Evolutionary conservation across 2,329 filamentous ascomycete species (phyloP), one percentile per base, ranked within the genome.

Genomic region (Pezicula rhizophila): DNA sequence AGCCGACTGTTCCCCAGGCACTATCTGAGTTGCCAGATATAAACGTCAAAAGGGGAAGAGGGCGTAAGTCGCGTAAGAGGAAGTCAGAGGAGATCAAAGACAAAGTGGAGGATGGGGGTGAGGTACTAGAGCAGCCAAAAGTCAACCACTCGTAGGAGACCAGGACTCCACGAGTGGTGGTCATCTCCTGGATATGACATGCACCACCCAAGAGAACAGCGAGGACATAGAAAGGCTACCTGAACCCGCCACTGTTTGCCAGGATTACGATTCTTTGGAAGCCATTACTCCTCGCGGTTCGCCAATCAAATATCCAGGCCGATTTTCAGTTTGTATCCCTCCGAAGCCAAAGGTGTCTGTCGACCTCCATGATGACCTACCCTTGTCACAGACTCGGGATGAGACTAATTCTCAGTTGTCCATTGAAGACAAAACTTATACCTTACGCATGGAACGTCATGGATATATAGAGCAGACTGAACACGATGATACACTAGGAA

Each of bases 141-240:
- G 57, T 45, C 39, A 50, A 48, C 58, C 65, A 66, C 62, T 64
- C 61, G 59, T 64, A 65, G 52, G 53, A 54, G 50, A 54, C 60
- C 64, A 66, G 63, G 65, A 52, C 47, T 59, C 55, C 62, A 51
- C 61, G 63, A 60, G 64, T 66, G 65, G 60, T 63, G 48, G 52
- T 55, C 45, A 42, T 39, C 38, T 54, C 63, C 63, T 66, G 63
- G 61, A 57, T 53, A 48, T 12, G 40, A 31, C 8, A 43, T 46
- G 41, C 28, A 47, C 25, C 28, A 47, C 25, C 42, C 50, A 18
- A 39, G 42, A 47, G 42, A 34, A 45, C 38, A 39, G 45, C 28
- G 18, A 37, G 26, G 45, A 40, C 39, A 23, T 23, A 23, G 35
- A 44, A 31, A 11, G 8, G 8, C 7, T 31, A 31, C 28, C 28